Evolutionary conservation across 305 asterid species (phyloP).

Genomic region (Fraxinus floribunda): DNA sequence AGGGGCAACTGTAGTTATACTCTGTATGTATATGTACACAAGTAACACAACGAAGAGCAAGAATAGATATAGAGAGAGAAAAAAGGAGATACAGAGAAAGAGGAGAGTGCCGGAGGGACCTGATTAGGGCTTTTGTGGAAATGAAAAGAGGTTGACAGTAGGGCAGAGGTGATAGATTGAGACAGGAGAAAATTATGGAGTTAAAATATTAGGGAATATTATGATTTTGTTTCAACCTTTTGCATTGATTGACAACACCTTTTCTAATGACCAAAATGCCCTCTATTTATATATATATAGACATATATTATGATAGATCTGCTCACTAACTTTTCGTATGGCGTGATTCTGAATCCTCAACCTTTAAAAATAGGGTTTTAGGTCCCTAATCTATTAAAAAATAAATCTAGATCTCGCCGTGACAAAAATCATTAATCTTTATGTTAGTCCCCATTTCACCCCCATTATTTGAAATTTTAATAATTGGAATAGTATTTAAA

Average conservation of each 20-base stretch:
- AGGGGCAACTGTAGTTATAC: slow-evolving; percentile 38
- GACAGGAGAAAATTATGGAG: slow-evolving; percentile 34
- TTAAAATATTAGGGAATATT: slow-evolving; percentile 38
- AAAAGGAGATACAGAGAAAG: background rate
- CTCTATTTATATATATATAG: slow-evolving; percentile 1
- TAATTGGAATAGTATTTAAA: too few species aligned
- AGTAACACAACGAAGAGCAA: background rate
- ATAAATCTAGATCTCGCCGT: too few species aligned
- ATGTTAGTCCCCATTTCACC: too few species aligned
- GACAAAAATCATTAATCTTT: too few species aligned
- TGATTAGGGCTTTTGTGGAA: slow-evolving; percentile 66
- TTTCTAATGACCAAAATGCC: slow-evolving; percentile 38
- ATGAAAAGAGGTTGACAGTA: slow-evolving; percentile 41
- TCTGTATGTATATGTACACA: background rate
- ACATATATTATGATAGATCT: too few species aligned
- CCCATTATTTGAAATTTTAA: too few species aligned
- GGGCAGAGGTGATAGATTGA: slow-evolving; percentile 42
- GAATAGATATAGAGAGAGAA: background rate
- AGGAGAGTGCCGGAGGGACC: slow-evolving; percentile 27
- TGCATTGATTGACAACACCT: slow-evolving; percentile 63
- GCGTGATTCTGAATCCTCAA: background rate
- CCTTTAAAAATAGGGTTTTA: too few species aligned
- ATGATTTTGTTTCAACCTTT: slow-evolving; percentile 53
- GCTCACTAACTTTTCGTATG: too few species aligned
- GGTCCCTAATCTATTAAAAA: background rate